These are phyloP conservation scores for Pestalotiopsis sp. DNA, from an alignment of 2,329 filamentous ascomycete species.

Conservation along the genomic window DNA sequence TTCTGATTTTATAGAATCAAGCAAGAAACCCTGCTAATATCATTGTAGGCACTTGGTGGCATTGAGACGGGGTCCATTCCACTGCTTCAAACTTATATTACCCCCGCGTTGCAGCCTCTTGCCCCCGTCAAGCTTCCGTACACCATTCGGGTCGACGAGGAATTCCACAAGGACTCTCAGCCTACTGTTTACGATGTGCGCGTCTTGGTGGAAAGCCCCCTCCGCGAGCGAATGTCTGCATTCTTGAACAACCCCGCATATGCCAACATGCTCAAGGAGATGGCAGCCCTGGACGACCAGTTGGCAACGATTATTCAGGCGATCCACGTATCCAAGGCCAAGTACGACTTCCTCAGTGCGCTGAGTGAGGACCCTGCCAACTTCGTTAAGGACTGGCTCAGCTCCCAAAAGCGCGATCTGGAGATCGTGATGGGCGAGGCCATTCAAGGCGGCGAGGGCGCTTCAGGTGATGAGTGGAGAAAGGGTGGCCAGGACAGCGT, in stretches of 20 bases:
- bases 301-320: constrained; percentile 81
- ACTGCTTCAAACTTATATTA: constrained; percentile 76
- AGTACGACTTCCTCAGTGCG: constrained; percentile 82
- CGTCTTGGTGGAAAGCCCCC: constrained; percentile 80
- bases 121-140: constrained; percentile 83
- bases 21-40: constrained; percentile 68
- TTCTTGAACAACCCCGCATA: constrained; percentile 71
- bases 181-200: constrained; percentile 89
- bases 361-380: constrained; percentile 78
- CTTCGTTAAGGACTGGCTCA: constrained; percentile 86
- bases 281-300: constrained; percentile 79
- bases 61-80: constrained; percentile 70
- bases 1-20: constrained; percentile 11
- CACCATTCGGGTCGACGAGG: constrained; percentile 89
- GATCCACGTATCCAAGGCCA: constrained; percentile 80
- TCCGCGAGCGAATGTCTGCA: constrained; percentile 65
- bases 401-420: constrained; percentile 85
- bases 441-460: constrained; percentile 59
- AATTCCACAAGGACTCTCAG: constrained; percentile 71
- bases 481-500: constrained; percentile 55
- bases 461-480: constrained; percentile 68
- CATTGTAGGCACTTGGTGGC: constrained; percentile 20
- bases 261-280: constrained; percentile 71
- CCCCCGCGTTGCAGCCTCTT: constrained; percentile 74
- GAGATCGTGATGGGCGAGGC: constrained; percentile 86